These are phyloP conservation scores for Paracoccidioides lutzii DNA, from an alignment of 2,329 filamentous ascomycete species.

Conservation along the genomic window DNA sequence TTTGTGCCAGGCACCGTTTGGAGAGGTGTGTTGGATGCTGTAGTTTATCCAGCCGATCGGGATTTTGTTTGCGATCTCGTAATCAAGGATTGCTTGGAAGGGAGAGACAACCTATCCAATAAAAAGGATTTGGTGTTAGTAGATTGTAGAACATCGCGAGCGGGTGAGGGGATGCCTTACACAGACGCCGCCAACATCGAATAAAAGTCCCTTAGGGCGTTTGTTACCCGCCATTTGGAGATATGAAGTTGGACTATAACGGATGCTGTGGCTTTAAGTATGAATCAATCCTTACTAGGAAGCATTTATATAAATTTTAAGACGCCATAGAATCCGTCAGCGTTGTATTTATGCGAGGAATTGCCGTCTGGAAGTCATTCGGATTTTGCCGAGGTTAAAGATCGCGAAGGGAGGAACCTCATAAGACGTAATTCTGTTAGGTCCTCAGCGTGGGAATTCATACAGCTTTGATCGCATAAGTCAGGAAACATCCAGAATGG, in stretches of 20 bases:
- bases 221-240: conserved; percentile 29
- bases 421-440: not conserved
- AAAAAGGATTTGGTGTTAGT: not conserved
- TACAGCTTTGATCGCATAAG: not conserved
- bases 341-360: not conserved
- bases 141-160: not conserved
- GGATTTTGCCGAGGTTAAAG: not conserved
- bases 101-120: conserved; percentile 64
- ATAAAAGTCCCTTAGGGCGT: conserved; percentile 62
- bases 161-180: conserved; percentile 45
- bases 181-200: conserved; percentile 94
- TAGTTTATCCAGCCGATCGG: conserved; percentile 86
- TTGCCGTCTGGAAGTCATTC: not conserved
- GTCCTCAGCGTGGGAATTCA: not conserved
- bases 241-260: not conserved
- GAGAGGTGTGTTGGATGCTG: conserved; percentile 66
- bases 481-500: not conserved
- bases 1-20: conserved; percentile 73
- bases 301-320: too few species aligned
- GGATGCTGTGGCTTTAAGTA: not conserved
- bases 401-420: too few species aligned
- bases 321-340: not conserved
- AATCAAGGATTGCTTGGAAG: conserved; percentile 85
- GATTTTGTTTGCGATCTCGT: conserved; percentile 63
- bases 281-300: too few species aligned